phyloP scores from a whole-genome alignment of 352 stramenopile species.

The Pythium vanterpoolii region DNA sequence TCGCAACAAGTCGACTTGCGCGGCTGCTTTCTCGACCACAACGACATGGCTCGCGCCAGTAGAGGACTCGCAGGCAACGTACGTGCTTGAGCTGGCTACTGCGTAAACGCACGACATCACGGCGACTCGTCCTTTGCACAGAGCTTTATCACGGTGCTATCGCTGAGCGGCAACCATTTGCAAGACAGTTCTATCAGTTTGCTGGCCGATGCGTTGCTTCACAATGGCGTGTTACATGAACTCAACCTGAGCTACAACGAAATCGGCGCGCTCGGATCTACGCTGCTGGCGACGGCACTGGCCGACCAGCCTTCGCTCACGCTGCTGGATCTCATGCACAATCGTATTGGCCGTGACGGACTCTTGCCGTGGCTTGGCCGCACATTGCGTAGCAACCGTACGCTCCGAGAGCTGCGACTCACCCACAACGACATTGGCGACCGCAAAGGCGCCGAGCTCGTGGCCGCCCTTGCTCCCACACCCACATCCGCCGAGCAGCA shows the following conservation, averaged over 20 bases:
- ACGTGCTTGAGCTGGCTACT: background rate
- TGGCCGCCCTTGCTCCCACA: constrained; percentile 42
- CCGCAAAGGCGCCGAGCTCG: constrained; percentile 44
- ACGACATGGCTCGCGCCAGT: constrained; percentile 41
- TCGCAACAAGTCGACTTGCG: constrained; percentile 41
- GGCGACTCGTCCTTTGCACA: constrained; percentile 11
- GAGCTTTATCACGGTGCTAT: constrained; percentile 55
- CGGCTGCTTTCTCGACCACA: constrained; percentile 43
- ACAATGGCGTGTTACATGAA: constrained; percentile 46
- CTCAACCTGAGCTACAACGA: constrained; percentile 75
- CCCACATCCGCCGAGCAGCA: constrained; percentile 42
- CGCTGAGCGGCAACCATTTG: constrained; percentile 66
- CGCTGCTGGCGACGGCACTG: constrained; percentile 48
- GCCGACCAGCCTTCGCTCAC: constrained; percentile 35
- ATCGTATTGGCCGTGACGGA: constrained; percentile 55
- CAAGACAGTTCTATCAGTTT: constrained; percentile 48
- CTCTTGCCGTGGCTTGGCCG: constrained; percentile 59
- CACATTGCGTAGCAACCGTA: constrained; percentile 45
- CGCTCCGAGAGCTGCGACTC: constrained; percentile 52
- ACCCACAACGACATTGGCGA: constrained; percentile 70
- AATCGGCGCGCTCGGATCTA: constrained; percentile 49
- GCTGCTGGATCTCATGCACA: constrained; percentile 64
- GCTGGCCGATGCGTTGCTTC: constrained; percentile 45
- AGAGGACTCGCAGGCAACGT: constrained; percentile 50
- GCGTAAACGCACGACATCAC: no score